Percentiles rank a stretch among this genome's conserved stretches.
Evolutionary conservation across 352 stramenopile species (phyloP).

Genomic region (Globisporangium paroecandrum): DNA sequence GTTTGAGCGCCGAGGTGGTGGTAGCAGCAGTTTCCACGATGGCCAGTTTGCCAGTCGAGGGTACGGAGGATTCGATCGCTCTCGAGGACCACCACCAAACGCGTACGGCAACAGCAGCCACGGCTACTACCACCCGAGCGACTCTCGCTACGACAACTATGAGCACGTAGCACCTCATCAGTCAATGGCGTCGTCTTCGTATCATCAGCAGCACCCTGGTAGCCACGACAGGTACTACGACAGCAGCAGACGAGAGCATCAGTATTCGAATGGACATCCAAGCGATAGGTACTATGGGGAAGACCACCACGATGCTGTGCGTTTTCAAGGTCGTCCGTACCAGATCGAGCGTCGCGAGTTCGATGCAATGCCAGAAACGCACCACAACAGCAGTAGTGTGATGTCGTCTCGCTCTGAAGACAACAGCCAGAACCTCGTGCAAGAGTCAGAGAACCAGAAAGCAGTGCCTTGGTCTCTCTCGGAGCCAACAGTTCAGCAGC

Average conservation of each 20-base stretch:
- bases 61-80: background rate
- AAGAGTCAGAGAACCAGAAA: background rate
- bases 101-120: background rate
- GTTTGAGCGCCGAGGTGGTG: background rate
- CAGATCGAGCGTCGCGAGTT: background rate
- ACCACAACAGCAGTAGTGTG: no score
- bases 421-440: background rate
- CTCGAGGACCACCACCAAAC: background rate
- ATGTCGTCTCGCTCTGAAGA: background rate
- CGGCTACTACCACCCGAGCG: conserved; percentile 12
- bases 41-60: background rate
- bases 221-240: background rate
- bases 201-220: conserved; percentile 3
- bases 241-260: conserved; percentile 2
- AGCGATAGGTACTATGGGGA: background rate
- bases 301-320: background rate
- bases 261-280: background rate
- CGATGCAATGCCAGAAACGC: background rate
- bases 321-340: background rate
- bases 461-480: background rate
- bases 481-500: background rate
- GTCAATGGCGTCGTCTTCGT: background rate
- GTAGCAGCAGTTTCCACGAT: background rate
- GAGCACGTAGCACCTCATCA: background rate
- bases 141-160: conserved; percentile 5